Evolutionary conservation across 768 basidiomycete genomes (phyloP).

Genomic region (Russula earlei): DNA sequence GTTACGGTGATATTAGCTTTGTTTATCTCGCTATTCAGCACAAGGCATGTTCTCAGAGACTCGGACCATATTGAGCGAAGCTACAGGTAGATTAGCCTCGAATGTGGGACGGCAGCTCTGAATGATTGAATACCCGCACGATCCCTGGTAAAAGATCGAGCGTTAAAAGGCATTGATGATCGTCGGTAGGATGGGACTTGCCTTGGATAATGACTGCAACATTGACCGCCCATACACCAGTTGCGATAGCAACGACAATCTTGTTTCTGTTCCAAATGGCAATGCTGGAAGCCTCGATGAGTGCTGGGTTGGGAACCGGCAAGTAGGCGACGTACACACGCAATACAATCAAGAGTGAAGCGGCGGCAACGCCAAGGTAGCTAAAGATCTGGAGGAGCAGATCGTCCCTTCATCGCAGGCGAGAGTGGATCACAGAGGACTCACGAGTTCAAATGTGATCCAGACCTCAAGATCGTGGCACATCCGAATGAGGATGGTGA

Average conservation of each 20-base stretch:
- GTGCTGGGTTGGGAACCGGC: background rate
- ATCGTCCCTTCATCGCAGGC: background rate
- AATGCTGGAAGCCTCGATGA: background rate
- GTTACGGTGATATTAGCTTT: background rate
- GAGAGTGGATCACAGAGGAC: background rate
- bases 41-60: background rate
- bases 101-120: background rate
- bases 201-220: background rate
- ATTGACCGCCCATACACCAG: background rate
- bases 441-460: background rate
- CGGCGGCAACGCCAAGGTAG: background rate
- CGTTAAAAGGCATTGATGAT: no score
- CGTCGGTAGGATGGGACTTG: background rate
- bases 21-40: background rate
- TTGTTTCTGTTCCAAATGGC: background rate
- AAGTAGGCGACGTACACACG: background rate
- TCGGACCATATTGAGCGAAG: background rate
- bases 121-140: background rate
- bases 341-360: background rate
- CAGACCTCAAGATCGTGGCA: background rate
- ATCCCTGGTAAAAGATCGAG: background rate
- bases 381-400: background rate
- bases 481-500: background rate
- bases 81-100: background rate
- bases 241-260: background rate